Evolutionary conservation across 352 stramenopile species (phyloP), one percentile per base, ranked within the genome.

Genomic region (Globisporangium carolinianum): DNA sequence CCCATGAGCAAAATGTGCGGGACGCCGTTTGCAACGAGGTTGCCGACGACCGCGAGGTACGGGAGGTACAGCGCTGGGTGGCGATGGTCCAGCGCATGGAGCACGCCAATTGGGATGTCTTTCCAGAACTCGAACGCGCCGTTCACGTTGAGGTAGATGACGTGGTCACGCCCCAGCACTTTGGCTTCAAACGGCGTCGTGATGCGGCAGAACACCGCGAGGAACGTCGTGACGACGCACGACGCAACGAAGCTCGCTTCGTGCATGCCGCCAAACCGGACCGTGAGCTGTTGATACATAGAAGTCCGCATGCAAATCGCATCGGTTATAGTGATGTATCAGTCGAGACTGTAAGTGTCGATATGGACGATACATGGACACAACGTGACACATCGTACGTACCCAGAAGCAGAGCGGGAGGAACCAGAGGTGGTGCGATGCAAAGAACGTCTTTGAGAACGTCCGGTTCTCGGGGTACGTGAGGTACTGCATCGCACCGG

Each of bases 401-500:
- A 91, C 79, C 63, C 73, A 88, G 35, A 94, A 63, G 52, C 83
- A 91, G n/a, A 94, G 51, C 1, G 83, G 81, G 17, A 94, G 62
- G 58, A 94, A 94, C 79, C 81, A 94, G 35, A 91, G 51, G 57
- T 94, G 83, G 56, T 94, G 83, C n/a, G 77, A 85, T 12, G 79
- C 79, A 51, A 90, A 91, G 57, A 94, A 85, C 8, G 67, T 83
- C 62, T 91, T 91, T 60, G 79, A 87, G 61, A 90, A 87, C 36
- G 79, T 84, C 18, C 78, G 77, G 55, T 90, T 90, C 67, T 89
- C 79, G 3, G 75, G 75, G 59, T 89, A 88, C 51, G 81, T 86
- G 18, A 98, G 73, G 75, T 98, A 98, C 49, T 92, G 95, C 64
- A 90, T 79, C 4, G 90, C 91, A 12, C 94, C 94, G 24, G 96